Conservation (phyloP, 164 flowering plant species). For the Tinospora cordifolia region DNA sequence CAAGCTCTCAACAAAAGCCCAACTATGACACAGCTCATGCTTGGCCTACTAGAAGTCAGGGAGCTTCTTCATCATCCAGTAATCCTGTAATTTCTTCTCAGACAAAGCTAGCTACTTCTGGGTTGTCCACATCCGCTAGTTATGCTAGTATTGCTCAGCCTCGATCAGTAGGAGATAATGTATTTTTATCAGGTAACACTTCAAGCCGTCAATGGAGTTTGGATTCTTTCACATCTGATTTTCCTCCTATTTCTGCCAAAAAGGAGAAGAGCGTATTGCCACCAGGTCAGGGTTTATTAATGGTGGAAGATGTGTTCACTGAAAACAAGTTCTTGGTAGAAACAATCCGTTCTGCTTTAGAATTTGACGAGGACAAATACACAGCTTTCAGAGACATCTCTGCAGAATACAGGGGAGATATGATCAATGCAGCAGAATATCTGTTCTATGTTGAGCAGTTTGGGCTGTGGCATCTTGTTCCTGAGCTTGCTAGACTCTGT, state of each 20-base stretch:
- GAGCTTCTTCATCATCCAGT: slow-evolving; percentile 18
- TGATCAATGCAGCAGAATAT: slow-evolving; percentile 44
- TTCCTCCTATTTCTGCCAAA: slow-evolving; percentile 54
- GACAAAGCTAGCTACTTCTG: slow-evolving; percentile 11
- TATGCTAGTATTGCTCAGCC: slow-evolving; percentile 26
- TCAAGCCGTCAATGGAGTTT: slow-evolving; percentile 25
- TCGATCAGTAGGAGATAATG: slow-evolving; percentile 17
- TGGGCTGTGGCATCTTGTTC: slow-evolving; percentile 72
- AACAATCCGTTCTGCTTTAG: slow-evolving; percentile 59
- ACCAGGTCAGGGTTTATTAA: slow-evolving; percentile 17
- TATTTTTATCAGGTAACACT: slow-evolving; percentile 25
- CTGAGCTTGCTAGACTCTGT: slow-evolving; percentile 72
- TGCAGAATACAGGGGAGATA: slow-evolving; percentile 60
- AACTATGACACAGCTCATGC: slow-evolving; percentile 27
- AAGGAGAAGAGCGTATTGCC: slow-evolving; percentile 15
- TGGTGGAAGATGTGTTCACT: slow-evolving; percentile 50
- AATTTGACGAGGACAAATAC: slow-evolving; percentile 51
- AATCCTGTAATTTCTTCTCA: slow-evolving; percentile 7
- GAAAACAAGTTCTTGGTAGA: slow-evolving; percentile 79
- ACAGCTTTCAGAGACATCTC: slow-evolving; percentile 59
- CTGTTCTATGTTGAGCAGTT: slow-evolving; percentile 59
- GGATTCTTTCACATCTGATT: slow-evolving; percentile 36
- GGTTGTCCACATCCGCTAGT: slow-evolving; percentile 25
- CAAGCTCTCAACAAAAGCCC: slow-evolving; percentile 30
- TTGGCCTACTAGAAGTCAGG: slow-evolving; percentile 31